phyloP scores from a whole-genome alignment of 1,139 yeast genomes.

The Protomyces arabidopsidicola region DNA sequence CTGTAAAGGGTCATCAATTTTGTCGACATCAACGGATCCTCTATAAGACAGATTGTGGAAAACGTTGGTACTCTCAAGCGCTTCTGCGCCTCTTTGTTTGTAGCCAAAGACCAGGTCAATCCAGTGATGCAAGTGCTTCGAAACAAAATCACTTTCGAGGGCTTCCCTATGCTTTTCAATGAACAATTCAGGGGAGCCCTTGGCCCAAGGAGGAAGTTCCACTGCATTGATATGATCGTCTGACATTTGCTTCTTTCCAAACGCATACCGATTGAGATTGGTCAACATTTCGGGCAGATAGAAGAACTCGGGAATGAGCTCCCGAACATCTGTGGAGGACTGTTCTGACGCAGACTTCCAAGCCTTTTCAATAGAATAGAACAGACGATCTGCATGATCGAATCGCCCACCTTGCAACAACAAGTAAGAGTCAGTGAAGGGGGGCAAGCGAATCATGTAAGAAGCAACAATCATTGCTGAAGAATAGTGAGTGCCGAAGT shows the following conservation, averaged over 20 bases:
- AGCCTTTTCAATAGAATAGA: conserved; percentile 64
- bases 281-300: conserved; percentile 69
- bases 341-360: conserved; percentile 76
- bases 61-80: conserved; percentile 62
- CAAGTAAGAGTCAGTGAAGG: conserved; percentile 72
- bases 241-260: conserved; percentile 67
- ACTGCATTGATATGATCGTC: conserved; percentile 52
- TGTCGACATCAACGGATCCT: conserved; percentile 73
- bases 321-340: conserved; percentile 80
- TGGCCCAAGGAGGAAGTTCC: conserved; percentile 74
- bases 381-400: conserved; percentile 79
- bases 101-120: conserved; percentile 75
- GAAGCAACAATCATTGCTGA: conserved; percentile 89
- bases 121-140: conserved; percentile 71
- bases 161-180: conserved; percentile 74
- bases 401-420: conserved; percentile 78
- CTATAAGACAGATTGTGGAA: conserved; percentile 77
- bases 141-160: conserved; percentile 72
- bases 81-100: conserved; percentile 68
- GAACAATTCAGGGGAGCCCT: conserved; percentile 65
- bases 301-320: conserved; percentile 76
- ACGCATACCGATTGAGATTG: conserved; percentile 60
- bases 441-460: conserved; percentile 65
- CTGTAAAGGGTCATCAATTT: conserved; percentile 65
- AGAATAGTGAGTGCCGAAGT: conserved; percentile 87